phyloP scores from a whole-genome alignment of 495 filamentous ascomycete species.

The Tuber melanosporum region DNA sequence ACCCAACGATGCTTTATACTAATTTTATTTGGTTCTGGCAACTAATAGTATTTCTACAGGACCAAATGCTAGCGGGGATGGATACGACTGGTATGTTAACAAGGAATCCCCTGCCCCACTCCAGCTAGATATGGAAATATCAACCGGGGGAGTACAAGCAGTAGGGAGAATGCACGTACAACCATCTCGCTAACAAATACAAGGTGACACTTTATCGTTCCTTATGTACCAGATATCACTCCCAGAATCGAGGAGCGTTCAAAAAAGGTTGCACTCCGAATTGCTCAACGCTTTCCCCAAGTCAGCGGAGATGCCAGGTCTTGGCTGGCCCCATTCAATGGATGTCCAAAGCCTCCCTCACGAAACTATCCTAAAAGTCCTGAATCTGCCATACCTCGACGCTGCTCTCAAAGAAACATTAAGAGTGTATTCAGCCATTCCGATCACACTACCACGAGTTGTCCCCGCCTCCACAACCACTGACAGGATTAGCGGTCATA shows the following conservation, averaged over 20 bases:
- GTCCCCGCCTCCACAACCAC: conserved; percentile 19
- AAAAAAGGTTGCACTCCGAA: conserved; percentile 8
- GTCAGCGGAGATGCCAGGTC: not conserved
- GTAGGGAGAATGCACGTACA: not conserved
- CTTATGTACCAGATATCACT: conserved; percentile 15
- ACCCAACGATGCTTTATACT: not conserved
- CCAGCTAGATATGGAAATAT: not conserved
- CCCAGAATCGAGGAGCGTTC: not conserved
- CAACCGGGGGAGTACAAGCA: not conserved
- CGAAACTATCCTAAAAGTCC: not conserved
- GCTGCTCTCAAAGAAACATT: conserved; percentile 17
- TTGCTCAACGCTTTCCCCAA: conserved; percentile 4
- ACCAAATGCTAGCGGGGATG: conserved; percentile 17
- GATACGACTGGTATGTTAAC: conserved; percentile 14
- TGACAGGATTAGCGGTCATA: not conserved
- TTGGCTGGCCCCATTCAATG: not conserved
- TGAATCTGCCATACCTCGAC: conserved; percentile 13
- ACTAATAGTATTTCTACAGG: not conserved
- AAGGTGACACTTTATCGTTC: conserved; percentile 17
- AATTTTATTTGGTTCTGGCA: not conserved
- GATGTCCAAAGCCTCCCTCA: not conserved
- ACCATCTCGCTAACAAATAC: not conserved
- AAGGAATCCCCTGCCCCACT: not conserved
- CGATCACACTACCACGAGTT: conserved; percentile 43
- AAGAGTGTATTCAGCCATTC: conserved; percentile 13